Evolutionary conservation across 306 rosid genomes (phyloP).

Genomic region (Rosa multiflora): DNA sequence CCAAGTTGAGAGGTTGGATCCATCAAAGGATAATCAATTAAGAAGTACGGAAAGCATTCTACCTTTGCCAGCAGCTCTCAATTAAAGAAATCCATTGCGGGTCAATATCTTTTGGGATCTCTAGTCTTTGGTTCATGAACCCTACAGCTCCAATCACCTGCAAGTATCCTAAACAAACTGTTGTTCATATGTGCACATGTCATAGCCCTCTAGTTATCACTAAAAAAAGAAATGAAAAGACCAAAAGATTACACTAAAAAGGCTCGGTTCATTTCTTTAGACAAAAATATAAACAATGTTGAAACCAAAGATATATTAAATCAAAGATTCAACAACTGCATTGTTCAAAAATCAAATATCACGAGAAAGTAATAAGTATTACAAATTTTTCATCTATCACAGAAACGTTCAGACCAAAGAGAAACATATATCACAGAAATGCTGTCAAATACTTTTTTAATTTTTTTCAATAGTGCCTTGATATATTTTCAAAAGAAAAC

Average conservation of each 20-base stretch:
- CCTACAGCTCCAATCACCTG: constrained; percentile 99
- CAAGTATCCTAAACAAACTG: constrained; percentile 43
- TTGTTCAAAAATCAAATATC: not conserved
- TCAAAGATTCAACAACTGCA: not conserved
- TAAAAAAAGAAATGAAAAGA: not conserved
- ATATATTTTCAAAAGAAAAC: constrained; percentile 30
- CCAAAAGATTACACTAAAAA: not conserved
- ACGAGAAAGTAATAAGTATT: not conserved
- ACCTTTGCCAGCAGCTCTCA: constrained; percentile 97
- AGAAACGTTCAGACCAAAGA: not conserved
- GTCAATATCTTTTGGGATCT: constrained; percentile 85
- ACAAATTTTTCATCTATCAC: not conserved
- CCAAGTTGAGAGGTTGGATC: constrained; percentile 5
- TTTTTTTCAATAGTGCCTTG: not conserved
- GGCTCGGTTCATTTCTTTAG: not conserved
- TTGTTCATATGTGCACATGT: constrained; percentile 41
- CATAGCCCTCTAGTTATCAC: not conserved
- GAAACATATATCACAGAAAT: not conserved
- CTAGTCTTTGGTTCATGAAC: constrained; percentile 92
- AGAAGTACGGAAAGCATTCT: constrained; percentile 10
- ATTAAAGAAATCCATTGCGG: constrained; percentile 82
- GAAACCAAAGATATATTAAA: not conserved
- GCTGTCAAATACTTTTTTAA: not conserved
- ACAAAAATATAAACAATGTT: not conserved
- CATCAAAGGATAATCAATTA: not conserved